Conservation (phyloP, 1,284 basidiomycete species). For the Austroboletus niveus region DNA sequence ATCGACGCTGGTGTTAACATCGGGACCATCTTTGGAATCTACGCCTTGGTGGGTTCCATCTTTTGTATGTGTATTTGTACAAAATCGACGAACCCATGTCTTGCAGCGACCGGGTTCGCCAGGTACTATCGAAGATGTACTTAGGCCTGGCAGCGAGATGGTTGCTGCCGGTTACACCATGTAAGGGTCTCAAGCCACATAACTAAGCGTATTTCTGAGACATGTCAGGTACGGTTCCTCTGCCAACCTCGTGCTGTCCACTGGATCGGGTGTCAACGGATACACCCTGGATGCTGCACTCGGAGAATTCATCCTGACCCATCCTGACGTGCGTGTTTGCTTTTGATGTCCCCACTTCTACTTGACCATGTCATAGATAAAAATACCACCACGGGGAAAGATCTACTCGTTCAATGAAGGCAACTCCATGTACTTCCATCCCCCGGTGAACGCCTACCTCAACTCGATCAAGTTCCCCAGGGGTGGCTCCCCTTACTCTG, state of each 20-base stretch:
- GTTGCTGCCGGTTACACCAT: conserved; percentile 97
- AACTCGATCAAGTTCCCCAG: conserved; percentile 93
- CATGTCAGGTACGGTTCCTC: conserved; percentile 91
- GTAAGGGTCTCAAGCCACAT: conserved; percentile 44
- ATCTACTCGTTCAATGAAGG: conserved; percentile 99
- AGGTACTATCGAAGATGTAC: conserved; percentile 83
- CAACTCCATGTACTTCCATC: conserved; percentile 93
- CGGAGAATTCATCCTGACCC: conserved; percentile 99
- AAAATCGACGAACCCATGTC: neutral
- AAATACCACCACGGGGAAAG: conserved; percentile 92
- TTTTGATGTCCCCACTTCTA: neutral
- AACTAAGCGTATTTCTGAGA: conserved; percentile 10
- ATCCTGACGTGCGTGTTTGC: conserved; percentile 73
- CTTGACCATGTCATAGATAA: conserved; percentile 57
- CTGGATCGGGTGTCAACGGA: conserved; percentile 95
- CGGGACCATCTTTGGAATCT: conserved; percentile 99
- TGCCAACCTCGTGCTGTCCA: conserved; percentile 94
- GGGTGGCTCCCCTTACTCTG: conserved; percentile 83
- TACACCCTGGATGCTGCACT: conserved; percentile 96
- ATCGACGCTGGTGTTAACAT: conserved; percentile 99
- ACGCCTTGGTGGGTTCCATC: conserved; percentile 70
- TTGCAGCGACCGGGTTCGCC: conserved; percentile 69
- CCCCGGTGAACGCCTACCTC: conserved; percentile 84
- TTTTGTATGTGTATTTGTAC: neutral
- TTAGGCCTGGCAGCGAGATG: conserved; percentile 95